A percentile compares a stretch with the other conserved stretches of the same genome.
These are phyloP conservation scores for Glarea lozoyensis DNA, from an alignment of 495 filamentous ascomycete species.

Conservation along the genomic window DNA sequence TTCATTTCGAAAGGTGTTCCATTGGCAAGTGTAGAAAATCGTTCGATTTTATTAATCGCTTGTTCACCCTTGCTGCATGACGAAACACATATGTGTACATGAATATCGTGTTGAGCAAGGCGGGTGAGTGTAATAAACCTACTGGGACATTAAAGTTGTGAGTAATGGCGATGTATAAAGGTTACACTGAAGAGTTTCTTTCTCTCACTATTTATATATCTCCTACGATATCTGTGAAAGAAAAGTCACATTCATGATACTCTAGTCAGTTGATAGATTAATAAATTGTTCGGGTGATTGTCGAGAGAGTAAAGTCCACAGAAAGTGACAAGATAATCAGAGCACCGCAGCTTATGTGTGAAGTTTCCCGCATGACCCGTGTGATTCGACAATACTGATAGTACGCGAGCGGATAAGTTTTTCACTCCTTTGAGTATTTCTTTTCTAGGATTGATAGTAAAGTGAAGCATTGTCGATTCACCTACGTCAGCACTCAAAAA, in stretches of 20 bases:
- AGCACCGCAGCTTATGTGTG: too few species aligned
- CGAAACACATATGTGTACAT: constrained; percentile 58
- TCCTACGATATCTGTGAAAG: constrained; percentile 41
- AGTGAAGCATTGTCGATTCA: too few species aligned
- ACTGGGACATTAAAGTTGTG: constrained; percentile 21
- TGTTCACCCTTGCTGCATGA: constrained; percentile 39
- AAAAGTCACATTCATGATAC: constrained; percentile 34
- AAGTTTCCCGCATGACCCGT: too few species aligned
- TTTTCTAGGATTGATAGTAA: too few species aligned
- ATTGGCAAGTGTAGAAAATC: constrained; percentile 26
- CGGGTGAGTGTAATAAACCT: constrained; percentile 56
- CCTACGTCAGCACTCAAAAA: too few species aligned
- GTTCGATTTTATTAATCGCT: constrained; percentile 42
- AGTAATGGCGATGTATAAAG: constrained; percentile 11
- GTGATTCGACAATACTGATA: too few species aligned
- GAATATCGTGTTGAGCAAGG: constrained; percentile 52
- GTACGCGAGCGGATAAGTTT: too few species aligned
- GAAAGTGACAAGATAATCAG: too few species aligned
- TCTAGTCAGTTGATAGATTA: too few species aligned
- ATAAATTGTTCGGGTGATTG: too few species aligned
- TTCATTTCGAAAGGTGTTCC: constrained; percentile 36
- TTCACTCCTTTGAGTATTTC: too few species aligned
- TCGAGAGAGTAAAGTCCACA: too few species aligned
- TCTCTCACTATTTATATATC: constrained; percentile 57
- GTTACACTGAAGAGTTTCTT: constrained; percentile 37